These are phyloP conservation scores for Fermentozyma sake DNA, from an alignment of 1,139 yeast genomes.

Conservation along the genomic window DNA sequence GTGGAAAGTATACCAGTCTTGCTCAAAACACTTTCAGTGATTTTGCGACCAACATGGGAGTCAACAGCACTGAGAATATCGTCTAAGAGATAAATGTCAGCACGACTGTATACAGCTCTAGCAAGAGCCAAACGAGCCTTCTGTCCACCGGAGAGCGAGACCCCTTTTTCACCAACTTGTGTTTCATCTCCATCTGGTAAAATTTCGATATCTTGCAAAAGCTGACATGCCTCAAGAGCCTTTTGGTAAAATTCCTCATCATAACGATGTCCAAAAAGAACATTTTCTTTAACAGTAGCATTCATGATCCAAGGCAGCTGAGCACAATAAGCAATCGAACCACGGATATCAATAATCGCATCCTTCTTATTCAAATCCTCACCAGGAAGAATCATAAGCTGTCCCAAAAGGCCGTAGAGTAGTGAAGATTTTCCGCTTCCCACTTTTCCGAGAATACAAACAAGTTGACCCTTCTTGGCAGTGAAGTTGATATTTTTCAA, in stretches of 20 bases:
- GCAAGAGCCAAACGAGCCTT: conserved; percentile 92
- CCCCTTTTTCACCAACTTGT: conserved; percentile 95
- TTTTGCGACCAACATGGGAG: conserved; percentile 76
- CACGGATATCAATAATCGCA: conserved; percentile 12
- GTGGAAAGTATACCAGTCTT: conserved; percentile 24
- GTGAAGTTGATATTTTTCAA: conserved; percentile 16
- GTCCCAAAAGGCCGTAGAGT: conserved; percentile 24
- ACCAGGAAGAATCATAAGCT: conserved; percentile 11
- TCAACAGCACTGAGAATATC: conserved; percentile 93
- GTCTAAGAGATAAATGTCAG: conserved; percentile 85
- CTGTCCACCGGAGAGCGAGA: conserved; percentile 96
- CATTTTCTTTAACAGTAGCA: conserved; percentile 85
- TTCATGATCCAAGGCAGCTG: conserved; percentile 86
- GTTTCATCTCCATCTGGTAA: conserved; percentile 89
- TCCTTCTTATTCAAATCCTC: conserved; percentile 1
- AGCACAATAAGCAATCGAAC: conserved; percentile 32
- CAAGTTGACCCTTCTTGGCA: conserved; percentile 18
- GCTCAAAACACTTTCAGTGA: conserved; percentile 29
- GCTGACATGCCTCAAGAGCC: conserved; percentile 84
- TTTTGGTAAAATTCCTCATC: conserved; percentile 75
- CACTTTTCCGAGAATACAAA: conserved; percentile 21
- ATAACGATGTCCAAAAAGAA: conserved; percentile 79
- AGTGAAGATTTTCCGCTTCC: conserved; percentile 28
- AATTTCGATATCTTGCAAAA: conserved; percentile 63
- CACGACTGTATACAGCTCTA: conserved; percentile 91